These are phyloP conservation scores for Senecio squalidus DNA, from an alignment of 140 eudicot species.

Conservation along the genomic window DNA sequence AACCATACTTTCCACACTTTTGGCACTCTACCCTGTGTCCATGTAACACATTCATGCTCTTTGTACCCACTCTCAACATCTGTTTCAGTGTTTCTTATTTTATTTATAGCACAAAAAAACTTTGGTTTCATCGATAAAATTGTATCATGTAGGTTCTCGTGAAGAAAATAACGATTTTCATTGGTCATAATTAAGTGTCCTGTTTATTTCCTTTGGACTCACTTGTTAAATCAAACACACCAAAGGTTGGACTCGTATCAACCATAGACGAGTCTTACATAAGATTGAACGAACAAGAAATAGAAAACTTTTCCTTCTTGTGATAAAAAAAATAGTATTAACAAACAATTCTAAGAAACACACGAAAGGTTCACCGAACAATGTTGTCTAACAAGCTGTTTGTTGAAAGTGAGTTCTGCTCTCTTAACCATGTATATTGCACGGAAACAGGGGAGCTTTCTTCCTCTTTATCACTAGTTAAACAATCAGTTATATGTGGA, in stretches of 20 bases:
- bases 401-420: slow-evolving; percentile 73
- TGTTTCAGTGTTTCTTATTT: slow-evolving; percentile 7
- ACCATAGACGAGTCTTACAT: neutral
- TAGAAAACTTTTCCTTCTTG: too few species aligned
- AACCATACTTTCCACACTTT: slow-evolving; percentile 48
- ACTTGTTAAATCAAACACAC: neutral
- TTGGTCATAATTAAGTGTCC: neutral
- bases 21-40: slow-evolving; percentile 49
- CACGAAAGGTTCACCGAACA: slow-evolving; percentile 25
- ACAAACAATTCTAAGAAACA: neutral
- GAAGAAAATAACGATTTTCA: slow-evolving; percentile 16
- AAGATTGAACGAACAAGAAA: slow-evolving; percentile 10
- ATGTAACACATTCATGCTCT: slow-evolving; percentile 41
- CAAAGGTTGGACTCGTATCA: neutral
- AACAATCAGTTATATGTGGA: slow-evolving; percentile 30
- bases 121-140: slow-evolving; percentile 17
- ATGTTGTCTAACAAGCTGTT: slow-evolving; percentile 57
- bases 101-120: slow-evolving; percentile 11
- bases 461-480: slow-evolving; percentile 34
- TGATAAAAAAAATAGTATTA: too few species aligned
- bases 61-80: neutral
- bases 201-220: neutral
- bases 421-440: slow-evolving; percentile 67
- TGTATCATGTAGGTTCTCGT: neutral
- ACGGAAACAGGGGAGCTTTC: slow-evolving; percentile 71